A percentile compares a stretch with the other conserved stretches of the same genome.
These are phyloP conservation scores for Biscogniauxia mediterranea DNA, from an alignment of 2,329 filamentous ascomycete species.

Conservation along the genomic window DNA sequence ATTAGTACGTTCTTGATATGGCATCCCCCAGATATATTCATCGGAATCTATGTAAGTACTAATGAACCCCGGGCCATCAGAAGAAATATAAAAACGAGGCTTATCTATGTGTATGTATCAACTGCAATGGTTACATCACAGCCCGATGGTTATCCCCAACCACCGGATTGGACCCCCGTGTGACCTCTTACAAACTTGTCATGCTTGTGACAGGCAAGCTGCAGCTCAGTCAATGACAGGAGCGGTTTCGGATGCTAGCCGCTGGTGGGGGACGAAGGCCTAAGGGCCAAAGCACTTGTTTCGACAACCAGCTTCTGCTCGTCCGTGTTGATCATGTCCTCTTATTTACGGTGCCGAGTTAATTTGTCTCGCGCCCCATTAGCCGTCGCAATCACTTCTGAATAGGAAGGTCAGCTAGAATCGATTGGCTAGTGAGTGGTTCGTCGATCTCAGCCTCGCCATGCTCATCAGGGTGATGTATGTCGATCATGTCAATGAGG, in stretches of 20 bases:
- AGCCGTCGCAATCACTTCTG: neutral
- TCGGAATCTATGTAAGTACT: neutral
- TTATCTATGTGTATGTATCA: neutral
- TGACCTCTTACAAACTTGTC: conserved; percentile 9
- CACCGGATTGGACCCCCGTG: neutral
- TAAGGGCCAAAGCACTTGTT: neutral
- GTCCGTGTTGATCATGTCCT: neutral
- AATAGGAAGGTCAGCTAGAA: conserved; percentile 17
- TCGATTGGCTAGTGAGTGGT: conserved; percentile 20
- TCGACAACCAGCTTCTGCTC: neutral
- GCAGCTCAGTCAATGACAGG: conserved; percentile 1
- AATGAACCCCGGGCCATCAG: neutral
- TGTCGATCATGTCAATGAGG: conserved; percentile 18
- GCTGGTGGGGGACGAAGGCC: neutral
- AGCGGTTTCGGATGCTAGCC: neutral
- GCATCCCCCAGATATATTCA: neutral
- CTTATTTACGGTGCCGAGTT: neutral
- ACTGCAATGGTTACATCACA: neutral
- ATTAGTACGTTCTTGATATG: neutral
- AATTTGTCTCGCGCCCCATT: neutral
- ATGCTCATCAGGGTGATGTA: neutral
- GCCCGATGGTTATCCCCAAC: neutral
- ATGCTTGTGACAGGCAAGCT: conserved; percentile 12
- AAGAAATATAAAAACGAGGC: neutral
- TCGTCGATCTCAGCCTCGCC: conserved; percentile 22